A percentile compares a stretch with the other conserved stretches of the same genome.
These are phyloP conservation scores for Ustilago sp. DNA, from an alignment of 1,284 basidiomycete genomes.

Conservation along the genomic window DNA sequence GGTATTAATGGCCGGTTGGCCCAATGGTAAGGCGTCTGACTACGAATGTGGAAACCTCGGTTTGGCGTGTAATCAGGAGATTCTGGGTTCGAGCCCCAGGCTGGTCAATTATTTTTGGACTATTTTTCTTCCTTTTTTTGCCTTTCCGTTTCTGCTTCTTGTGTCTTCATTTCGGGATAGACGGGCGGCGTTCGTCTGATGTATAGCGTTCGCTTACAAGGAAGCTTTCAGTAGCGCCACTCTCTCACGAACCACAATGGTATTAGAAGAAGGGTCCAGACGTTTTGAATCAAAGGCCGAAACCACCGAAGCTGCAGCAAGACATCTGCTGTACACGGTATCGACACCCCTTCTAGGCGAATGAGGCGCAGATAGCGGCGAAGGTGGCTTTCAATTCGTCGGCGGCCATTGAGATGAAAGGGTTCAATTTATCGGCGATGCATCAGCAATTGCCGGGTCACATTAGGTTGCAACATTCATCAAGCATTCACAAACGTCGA, in stretches of 20 bases:
- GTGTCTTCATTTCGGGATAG: not conserved
- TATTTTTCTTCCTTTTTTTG: not conserved
- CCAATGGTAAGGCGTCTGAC: slow-evolving; percentile 63
- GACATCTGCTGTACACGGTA: too few relatives aligned
- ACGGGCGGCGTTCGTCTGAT: too few relatives aligned
- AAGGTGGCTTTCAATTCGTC: too few relatives aligned
- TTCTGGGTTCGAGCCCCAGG: slow-evolving; percentile 61
- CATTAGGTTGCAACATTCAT: not conserved
- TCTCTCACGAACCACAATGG: too few relatives aligned
- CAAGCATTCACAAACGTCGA: not conserved
- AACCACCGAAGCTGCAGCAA: too few relatives aligned
- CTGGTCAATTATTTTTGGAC: slow-evolving; percentile 41
- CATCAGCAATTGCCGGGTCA: not conserved
- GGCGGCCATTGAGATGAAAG: too few relatives aligned
- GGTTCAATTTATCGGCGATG: not conserved
- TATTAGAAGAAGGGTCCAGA: too few relatives aligned
- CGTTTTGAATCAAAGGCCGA: too few relatives aligned
- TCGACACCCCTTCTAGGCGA: too few relatives aligned
- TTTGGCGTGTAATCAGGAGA: slow-evolving; percentile 47
- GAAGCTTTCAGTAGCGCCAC: too few relatives aligned
- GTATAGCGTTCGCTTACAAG: too few relatives aligned
- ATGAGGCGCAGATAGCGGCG: too few relatives aligned
- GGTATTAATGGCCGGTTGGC: slow-evolving; percentile 47
- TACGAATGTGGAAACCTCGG: slow-evolving; percentile 23
- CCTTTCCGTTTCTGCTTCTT: not conserved